Percentiles rank a stretch among this genome's conserved stretches.
Evolutionary conservation across 805 yeast species (phyloP).

Genomic region (Kuraishia ogatae): DNA sequence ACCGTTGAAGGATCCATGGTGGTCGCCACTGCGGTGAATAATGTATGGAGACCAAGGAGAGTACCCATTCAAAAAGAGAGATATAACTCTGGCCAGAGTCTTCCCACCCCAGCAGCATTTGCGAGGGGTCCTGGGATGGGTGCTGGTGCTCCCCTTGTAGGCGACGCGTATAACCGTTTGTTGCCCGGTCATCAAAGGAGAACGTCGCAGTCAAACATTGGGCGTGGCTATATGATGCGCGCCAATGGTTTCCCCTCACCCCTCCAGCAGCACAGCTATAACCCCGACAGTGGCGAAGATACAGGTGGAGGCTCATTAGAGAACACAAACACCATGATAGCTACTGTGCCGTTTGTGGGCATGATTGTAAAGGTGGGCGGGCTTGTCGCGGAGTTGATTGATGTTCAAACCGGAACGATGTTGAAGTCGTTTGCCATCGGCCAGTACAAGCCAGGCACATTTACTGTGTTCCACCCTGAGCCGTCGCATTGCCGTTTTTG

Average conservation of each 20-base stretch:
- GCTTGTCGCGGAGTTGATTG: slow-evolving; percentile 55
- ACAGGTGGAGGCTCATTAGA: neutral
- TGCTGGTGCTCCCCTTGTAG: slow-evolving; percentile 5
- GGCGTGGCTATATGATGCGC: neutral
- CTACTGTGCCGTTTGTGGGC: slow-evolving; percentile 62
- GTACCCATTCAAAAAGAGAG: slow-evolving; percentile 36
- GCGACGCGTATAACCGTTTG: slow-evolving; percentile 5
- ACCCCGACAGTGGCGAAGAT: neutral
- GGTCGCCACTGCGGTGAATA: slow-evolving; percentile 57
- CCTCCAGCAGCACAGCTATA: neutral
- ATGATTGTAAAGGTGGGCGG: slow-evolving; percentile 57
- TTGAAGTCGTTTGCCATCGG: slow-evolving; percentile 55
- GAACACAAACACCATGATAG: slow-evolving; percentile 27
- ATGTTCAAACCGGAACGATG: slow-evolving; percentile 70
- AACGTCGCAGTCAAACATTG: slow-evolving; percentile 1
- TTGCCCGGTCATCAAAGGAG: slow-evolving; percentile 5
- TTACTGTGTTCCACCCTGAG: slow-evolving; percentile 70
- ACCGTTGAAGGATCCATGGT: slow-evolving; percentile 40
- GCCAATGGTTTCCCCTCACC: neutral
- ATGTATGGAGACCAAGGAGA: slow-evolving; percentile 54
- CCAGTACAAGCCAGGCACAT: slow-evolving; percentile 47
- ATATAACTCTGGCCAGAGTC: slow-evolving; percentile 32
- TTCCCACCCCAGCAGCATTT: slow-evolving; percentile 29
- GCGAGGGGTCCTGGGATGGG: slow-evolving; percentile 17
- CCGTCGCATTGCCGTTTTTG: slow-evolving; percentile 88